Evolutionary conservation across 352 stramenopile species (phyloP), one percentile per base, ranked within the genome.

Genomic region (Phytopythium delawarense): DNA sequence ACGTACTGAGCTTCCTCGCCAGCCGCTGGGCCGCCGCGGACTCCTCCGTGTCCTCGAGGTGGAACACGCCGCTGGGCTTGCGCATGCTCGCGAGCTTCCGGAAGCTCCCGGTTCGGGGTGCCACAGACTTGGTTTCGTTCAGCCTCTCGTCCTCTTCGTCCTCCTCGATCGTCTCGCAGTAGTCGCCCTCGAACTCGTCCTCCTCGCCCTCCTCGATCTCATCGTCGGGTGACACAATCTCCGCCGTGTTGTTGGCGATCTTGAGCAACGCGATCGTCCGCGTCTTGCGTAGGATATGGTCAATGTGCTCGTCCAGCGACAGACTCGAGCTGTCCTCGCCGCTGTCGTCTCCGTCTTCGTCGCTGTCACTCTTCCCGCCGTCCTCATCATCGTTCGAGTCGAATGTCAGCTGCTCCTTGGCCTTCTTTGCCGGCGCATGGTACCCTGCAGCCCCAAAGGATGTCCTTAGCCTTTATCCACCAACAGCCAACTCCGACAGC

Each of bases 231-330:
- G 55, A 18, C 9, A 89, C 61, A 28, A 85, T 70, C 32, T 81
- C 67, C 7, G 76, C 82, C n/a, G 82, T 89, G 60, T 89, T 89
- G 57, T 88, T 89, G 49, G 78, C 82, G 39, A 89, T 88, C 50
- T 88, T 88, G 46, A 89, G 69, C 62, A 91, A 68, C 23, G 82
- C 80, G 25, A 91, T 64, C 18, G 78, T 88, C 23, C 79, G 80
- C 13, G 82, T 89, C 52, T 78, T 84, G 28, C 72, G 66, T 61
- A 89, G 66, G 59, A 91, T 79, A 35, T 75, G 71, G 50, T 89
- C 80, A 45, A 89, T 89, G 53, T 89, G 82, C 16, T 89, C 76
- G 57, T 91, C 79, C 21, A 91, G 60, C 13, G 79, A 79, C 57
- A 89, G 51, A 32, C 35, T 23, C 49, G 49, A 42, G 23, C 54